A percentile compares a stretch with the other conserved stretches of the same genome.
These are phyloP conservation scores for Ceratocystis smalleyi DNA, from an alignment of 2,329 filamentous ascomycete species.

Conservation along the genomic window DNA sequence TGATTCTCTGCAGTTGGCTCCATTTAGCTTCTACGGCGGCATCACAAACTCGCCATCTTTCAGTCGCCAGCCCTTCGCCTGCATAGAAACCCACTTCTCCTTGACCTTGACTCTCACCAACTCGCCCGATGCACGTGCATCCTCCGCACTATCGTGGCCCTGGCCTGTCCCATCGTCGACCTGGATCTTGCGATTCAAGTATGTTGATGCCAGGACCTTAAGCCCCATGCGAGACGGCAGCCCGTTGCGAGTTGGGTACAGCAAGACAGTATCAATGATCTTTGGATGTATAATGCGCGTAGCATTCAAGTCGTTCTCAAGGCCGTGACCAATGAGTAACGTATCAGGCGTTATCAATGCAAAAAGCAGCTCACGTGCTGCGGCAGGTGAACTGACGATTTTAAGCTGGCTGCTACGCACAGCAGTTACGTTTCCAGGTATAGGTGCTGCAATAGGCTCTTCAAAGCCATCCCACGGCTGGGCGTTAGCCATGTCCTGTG, in stretches of 20 bases:
- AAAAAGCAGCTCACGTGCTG: slow-evolving; percentile 64
- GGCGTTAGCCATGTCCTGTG: slow-evolving; percentile 59
- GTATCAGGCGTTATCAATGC: slow-evolving; percentile 58
- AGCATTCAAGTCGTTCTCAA: slow-evolving; percentile 89
- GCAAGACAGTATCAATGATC: slow-evolving; percentile 69
- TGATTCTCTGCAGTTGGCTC: background rate
- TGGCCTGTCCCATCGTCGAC: slow-evolving; percentile 35
- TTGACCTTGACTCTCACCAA: slow-evolving; percentile 58
- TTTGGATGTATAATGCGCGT: slow-evolving; percentile 70
- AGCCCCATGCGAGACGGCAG: slow-evolving; percentile 65
- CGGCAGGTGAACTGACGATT: slow-evolving; percentile 59
- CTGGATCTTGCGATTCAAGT: slow-evolving; percentile 66
- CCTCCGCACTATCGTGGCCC: slow-evolving; percentile 76
- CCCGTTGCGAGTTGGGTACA: slow-evolving; percentile 65
- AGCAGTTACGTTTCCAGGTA: slow-evolving; percentile 20
- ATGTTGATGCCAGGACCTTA: slow-evolving; percentile 53
- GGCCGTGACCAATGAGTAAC: slow-evolving; percentile 76
- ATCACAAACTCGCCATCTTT: slow-evolving; percentile 33
- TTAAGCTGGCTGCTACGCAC: slow-evolving; percentile 35
- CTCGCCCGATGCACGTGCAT: slow-evolving; percentile 78
- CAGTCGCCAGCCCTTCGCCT: slow-evolving; percentile 50
- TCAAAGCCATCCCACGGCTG: slow-evolving; percentile 34
- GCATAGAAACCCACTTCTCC: slow-evolving; percentile 53
- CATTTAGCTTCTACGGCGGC: slow-evolving; percentile 20
- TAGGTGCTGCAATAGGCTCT: slow-evolving; percentile 20